Evolutionary conservation across 805 yeast genomes (phyloP).

Genomic region (Yamadazyma insecticola): DNA sequence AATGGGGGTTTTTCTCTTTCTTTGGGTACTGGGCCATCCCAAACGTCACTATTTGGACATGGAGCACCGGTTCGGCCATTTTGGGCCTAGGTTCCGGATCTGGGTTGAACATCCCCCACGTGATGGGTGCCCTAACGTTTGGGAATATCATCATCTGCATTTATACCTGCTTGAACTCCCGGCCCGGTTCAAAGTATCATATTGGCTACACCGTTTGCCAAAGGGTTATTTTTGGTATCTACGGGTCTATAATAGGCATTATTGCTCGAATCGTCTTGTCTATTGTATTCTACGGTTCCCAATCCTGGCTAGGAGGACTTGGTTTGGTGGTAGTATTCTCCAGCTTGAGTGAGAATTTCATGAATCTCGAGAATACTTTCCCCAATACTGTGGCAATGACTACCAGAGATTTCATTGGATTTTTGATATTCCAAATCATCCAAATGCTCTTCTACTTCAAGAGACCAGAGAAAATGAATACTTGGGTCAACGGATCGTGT

Average conservation of each 20-base stretch:
- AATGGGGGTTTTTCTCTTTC: slow-evolving; percentile 43
- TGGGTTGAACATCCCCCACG: slow-evolving; percentile 41
- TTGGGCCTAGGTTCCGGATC: slow-evolving; percentile 41
- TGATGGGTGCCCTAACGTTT: slow-evolving; percentile 41
- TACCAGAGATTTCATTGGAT: slow-evolving; percentile 38
- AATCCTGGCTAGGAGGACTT: slow-evolving; percentile 44
- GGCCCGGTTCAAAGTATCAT: slow-evolving; percentile 47
- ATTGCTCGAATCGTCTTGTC: slow-evolving; percentile 40
- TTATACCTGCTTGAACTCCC: slow-evolving; percentile 43
- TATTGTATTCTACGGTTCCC: slow-evolving; percentile 44
- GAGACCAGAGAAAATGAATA: slow-evolving; percentile 40
- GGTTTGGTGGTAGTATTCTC: slow-evolving; percentile 34
- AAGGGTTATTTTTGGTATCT: slow-evolving; percentile 43
- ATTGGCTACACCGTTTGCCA: slow-evolving; percentile 45
- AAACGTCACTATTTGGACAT: slow-evolving; percentile 36
- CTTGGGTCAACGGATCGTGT: slow-evolving; percentile 21
- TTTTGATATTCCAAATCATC: slow-evolving; percentile 41
- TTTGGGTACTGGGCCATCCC: slow-evolving; percentile 43
- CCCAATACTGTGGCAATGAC: slow-evolving; percentile 36
- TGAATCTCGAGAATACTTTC: slow-evolving; percentile 32
- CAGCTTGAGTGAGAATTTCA: slow-evolving; percentile 33
- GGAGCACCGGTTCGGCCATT: slow-evolving; percentile 43
- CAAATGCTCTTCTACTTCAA: slow-evolving; percentile 36
- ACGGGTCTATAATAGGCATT: slow-evolving; percentile 42
- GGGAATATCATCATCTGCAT: slow-evolving; percentile 43